phyloP scores from a whole-genome alignment of 176 grass and related monocot genomes.

The Triticum monococcum region DNA sequence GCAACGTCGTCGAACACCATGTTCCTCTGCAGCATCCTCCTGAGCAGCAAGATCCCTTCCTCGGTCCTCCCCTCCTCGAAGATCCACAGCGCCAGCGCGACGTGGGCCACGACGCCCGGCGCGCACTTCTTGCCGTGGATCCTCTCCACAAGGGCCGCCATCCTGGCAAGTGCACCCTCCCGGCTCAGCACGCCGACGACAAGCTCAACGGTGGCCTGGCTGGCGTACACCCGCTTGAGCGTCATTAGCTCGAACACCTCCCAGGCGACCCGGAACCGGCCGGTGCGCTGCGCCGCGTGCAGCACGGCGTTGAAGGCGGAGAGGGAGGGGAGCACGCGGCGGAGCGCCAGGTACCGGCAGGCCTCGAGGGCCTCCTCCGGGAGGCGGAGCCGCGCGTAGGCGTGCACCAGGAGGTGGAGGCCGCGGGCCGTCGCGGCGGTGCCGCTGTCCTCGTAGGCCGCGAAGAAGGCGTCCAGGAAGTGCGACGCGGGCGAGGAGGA shows the following conservation, averaged over 20 bases:
- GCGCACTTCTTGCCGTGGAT: slow-evolving; percentile 64
- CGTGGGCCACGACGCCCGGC: slow-evolving; percentile 46
- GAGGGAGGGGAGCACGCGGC: slow-evolving; percentile 48
- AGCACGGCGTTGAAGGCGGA: slow-evolving; percentile 75
- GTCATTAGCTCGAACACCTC: slow-evolving; percentile 93
- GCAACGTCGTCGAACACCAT: slow-evolving; percentile 64
- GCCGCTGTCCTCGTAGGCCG: slow-evolving; percentile 59
- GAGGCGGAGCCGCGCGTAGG: slow-evolving; percentile 55
- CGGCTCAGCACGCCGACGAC: slow-evolving; percentile 68
- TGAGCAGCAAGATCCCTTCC: slow-evolving; percentile 60
- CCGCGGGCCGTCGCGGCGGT: slow-evolving; percentile 44
- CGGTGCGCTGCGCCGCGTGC: slow-evolving; percentile 35
- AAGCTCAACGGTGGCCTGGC: slow-evolving; percentile 61
- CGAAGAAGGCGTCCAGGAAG: slow-evolving; percentile 52
- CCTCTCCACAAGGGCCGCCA: slow-evolving; percentile 31
- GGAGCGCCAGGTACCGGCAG: slow-evolving; percentile 56
- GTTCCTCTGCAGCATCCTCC: slow-evolving; percentile 80
- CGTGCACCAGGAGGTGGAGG: slow-evolving; percentile 82
- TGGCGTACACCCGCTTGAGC: slow-evolving; percentile 62
- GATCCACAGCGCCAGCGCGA: slow-evolving; percentile 46
- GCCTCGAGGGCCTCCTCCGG: slow-evolving; percentile 54
- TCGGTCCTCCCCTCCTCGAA: slow-evolving; percentile 55
- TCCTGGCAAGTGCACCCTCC: slow-evolving; percentile 52
- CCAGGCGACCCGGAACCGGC: slow-evolving; percentile 56
- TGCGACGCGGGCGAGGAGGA: not conserved